These are phyloP conservation scores for Mycena rosella DNA, from an alignment of 768 basidiomycete genomes.

Conservation along the genomic window DNA sequence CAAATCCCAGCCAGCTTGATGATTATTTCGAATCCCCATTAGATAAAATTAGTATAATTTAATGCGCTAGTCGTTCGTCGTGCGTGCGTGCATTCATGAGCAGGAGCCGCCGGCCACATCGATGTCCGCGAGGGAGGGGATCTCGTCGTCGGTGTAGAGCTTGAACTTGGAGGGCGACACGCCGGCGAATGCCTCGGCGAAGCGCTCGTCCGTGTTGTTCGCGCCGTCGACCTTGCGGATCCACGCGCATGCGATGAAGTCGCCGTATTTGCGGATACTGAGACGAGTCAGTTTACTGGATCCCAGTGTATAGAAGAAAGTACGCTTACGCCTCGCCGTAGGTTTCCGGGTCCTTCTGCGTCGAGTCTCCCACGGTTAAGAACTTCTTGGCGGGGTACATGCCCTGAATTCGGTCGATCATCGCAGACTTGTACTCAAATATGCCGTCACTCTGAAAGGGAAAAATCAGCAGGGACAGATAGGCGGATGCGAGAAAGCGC, in stretches of 20 bases:
- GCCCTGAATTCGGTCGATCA: conserved; percentile 54
- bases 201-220: conserved; percentile 54
- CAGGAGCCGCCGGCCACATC: conserved; percentile 56
- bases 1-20: conserved; percentile 4
- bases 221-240: conserved; percentile 60
- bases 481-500: neutral
- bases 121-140: conserved; percentile 48
- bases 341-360: conserved; percentile 60
- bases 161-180: conserved; percentile 50
- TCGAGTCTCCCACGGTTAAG: conserved; percentile 58
- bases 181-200: conserved; percentile 51
- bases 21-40: neutral
- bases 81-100: conserved; percentile 31
- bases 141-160: conserved; percentile 53
- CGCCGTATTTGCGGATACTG: conserved; percentile 52
- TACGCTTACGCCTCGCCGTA: conserved; percentile 56
- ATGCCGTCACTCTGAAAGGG: conserved; percentile 38
- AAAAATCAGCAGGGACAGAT: neutral
- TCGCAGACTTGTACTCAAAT: conserved; percentile 51
- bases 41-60: neutral
- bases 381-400: conserved; percentile 60
- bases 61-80: neutral
- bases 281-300: neutral
- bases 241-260: conserved; percentile 57
- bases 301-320: neutral